These are phyloP conservation scores for Zygosaccharomyces lentus DNA, from an alignment of 805 yeast species.

Conservation along the genomic window DNA sequence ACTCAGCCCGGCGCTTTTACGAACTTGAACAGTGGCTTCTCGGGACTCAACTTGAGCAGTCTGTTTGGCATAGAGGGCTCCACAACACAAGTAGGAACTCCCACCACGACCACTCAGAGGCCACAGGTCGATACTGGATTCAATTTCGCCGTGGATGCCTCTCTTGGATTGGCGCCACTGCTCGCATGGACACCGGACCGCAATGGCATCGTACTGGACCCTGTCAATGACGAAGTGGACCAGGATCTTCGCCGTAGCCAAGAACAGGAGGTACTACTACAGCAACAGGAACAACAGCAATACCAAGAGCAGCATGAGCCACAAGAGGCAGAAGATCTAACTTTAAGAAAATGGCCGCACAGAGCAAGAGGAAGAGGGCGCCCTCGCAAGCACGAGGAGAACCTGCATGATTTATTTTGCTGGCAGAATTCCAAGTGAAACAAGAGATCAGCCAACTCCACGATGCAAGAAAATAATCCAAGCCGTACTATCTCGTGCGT, in stretches of 20 bases:
- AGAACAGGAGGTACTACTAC: neutral
- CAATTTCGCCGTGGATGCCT: slow-evolving; percentile 80
- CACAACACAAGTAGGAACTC: neutral
- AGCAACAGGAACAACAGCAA: neutral
- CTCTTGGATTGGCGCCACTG: slow-evolving; percentile 68
- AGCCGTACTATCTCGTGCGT: neutral
- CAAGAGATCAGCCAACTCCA: neutral
- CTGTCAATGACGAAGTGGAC: slow-evolving; percentile 5
- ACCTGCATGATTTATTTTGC: slow-evolving; percentile 16
- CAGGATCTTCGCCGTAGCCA: neutral
- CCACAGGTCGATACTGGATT: slow-evolving; percentile 24
- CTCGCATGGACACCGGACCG: slow-evolving; percentile 39
- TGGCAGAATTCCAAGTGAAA: slow-evolving; percentile 21
- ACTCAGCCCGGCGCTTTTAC: neutral
- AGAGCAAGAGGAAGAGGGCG: slow-evolving; percentile 5
- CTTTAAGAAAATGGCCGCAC: neutral
- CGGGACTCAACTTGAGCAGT: slow-evolving; percentile 5
- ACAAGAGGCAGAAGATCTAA: neutral
- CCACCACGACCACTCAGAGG: neutral
- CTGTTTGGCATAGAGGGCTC: slow-evolving; percentile 1
- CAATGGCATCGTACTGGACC: slow-evolving; percentile 14
- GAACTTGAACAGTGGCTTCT: slow-evolving; percentile 1
- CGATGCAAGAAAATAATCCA: neutral
- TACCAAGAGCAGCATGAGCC: neutral
- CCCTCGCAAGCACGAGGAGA: slow-evolving; percentile 8